Evolutionary conservation across 2,329 filamentous ascomycete species (phyloP), one percentile per base, ranked within the genome.

Genomic region (Epichloe hybrida): DNA sequence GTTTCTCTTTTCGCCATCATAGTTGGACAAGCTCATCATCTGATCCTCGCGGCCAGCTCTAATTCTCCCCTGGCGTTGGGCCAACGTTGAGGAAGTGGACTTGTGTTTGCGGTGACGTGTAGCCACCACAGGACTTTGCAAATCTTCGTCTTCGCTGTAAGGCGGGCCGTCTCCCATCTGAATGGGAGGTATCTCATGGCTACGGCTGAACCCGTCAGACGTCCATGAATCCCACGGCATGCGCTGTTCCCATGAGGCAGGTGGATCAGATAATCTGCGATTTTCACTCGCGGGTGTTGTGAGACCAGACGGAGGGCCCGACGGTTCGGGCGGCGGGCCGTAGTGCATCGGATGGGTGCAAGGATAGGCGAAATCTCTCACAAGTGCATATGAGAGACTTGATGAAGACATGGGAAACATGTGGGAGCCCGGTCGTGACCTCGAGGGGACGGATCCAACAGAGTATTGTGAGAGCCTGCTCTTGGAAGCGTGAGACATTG

Each of bases 361-460:
- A 35, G 88, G 81, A 65, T 97, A 98, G 58, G 93, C 93, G 70
- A 97, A 98, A 73, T 98, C 93, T 62, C 93, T 85, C 57, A 98
- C 90, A 43, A 88, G 75, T n/a, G 89, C 83, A 66, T 96, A 96
- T 5, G 86, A 69, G 17, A 96, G 78, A 63, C 83, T 95, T 52
- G 89, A 93, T 60, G 88, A 84, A 67, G 88, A 93, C 60, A 85
- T 73, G 15, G 88, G 86, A 62, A 93, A 91, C 55, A 87, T 76
- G 62, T 86, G 79, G n/a, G 88, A 95, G 51, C 77, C 76, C 20
- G 89, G 88, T 54, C 88, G 82, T 56, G 89, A 95, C 55, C 83
- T 79, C 55, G 78, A 76, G 48, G 77, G 77, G 52, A 74, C 75
- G 15, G 87, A 90, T 53, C 80, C 72, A 60, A 76, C 82, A 55